A percentile compares a stretch with the other conserved stretches of the same genome.
Evolutionary conservation across 371 early-diverging fungal genomes (phyloP).

Genomic region (Mortierella polycephala): DNA sequence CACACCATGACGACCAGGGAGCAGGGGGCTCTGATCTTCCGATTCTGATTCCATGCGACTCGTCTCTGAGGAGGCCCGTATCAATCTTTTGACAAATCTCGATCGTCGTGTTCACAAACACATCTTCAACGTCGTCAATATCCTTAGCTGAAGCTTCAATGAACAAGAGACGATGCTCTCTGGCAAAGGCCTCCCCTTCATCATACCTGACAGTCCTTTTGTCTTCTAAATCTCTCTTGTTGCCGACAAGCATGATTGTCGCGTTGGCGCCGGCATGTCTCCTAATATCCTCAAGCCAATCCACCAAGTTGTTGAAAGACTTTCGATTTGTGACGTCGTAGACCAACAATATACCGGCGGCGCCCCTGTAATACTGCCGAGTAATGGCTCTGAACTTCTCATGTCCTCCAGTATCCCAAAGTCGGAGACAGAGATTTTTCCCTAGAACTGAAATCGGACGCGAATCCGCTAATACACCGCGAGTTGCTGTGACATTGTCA

Average conservation of each 20-base stretch:
- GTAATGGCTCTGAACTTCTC: conserved; percentile 99
- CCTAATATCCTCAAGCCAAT: conserved; percentile 11
- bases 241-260: conserved; percentile 86
- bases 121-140: conserved; percentile 82
- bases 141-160: conserved; percentile 91
- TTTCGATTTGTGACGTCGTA: conserved; percentile 96
- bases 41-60: conserved; percentile 1
- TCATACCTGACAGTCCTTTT: conserved; percentile 79
- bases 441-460: neutral
- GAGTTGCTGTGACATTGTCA: neutral
- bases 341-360: conserved; percentile 98
- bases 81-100: conserved; percentile 1
- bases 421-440: neutral
- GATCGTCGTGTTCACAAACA: conserved; percentile 8
- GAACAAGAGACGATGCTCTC: conserved; percentile 78
- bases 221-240: conserved; percentile 87
- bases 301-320: conserved; percentile 29
- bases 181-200: conserved; percentile 84
- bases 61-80: neutral
- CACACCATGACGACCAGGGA: neutral
- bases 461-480: neutral
- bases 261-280: conserved; percentile 59
- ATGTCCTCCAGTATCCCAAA: conserved; percentile 99
- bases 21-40: neutral
- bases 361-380: conserved; percentile 95